Percentiles rank a stretch among this genome's conserved stretches.
phyloP scores from a whole-genome alignment of 805 yeast species.

The Debaryomyces castellii region DNA sequence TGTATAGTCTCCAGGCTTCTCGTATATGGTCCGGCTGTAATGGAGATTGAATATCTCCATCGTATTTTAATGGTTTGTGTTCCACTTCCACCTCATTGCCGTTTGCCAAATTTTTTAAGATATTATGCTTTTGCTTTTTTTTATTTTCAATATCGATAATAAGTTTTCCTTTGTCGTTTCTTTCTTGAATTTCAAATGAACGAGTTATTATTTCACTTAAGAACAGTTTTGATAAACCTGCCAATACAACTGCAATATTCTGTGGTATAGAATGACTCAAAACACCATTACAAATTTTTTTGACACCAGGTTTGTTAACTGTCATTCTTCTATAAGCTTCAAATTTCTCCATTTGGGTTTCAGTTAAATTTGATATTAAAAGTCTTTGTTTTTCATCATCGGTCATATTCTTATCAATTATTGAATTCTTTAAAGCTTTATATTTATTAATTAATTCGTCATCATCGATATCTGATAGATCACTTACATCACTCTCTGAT shows the following conservation, averaged over 20 bases:
- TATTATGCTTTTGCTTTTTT: slow-evolving; percentile 34
- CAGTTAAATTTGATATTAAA: slow-evolving; percentile 69
- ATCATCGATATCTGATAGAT: slow-evolving; percentile 36
- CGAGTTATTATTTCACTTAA: slow-evolving; percentile 87
- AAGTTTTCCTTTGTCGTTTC: slow-evolving; percentile 46
- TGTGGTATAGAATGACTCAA: slow-evolving; percentile 79
- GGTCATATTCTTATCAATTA: slow-evolving; percentile 21
- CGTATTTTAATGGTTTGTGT: slow-evolving; percentile 22
- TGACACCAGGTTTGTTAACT: slow-evolving; percentile 64
- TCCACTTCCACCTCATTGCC: slow-evolving; percentile 34
- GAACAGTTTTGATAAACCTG: slow-evolving; percentile 85
- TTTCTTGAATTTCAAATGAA: slow-evolving; percentile 70
- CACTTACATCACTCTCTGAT: slow-evolving; percentile 24
- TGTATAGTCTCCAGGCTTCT: slow-evolving; percentile 84
- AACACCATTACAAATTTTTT: slow-evolving; percentile 74
- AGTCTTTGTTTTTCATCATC: slow-evolving; percentile 61
- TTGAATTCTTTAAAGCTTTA: slow-evolving; percentile 30
- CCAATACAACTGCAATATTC: slow-evolving; percentile 75
- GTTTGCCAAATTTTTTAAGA: slow-evolving; percentile 38
- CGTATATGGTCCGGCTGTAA: slow-evolving; percentile 79
- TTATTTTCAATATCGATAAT: slow-evolving; percentile 36
- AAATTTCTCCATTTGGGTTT: slow-evolving; percentile 83
- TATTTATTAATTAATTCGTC: slow-evolving; percentile 30
- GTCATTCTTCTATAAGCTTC: slow-evolving; percentile 81
- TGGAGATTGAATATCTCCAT: slow-evolving; percentile 55